Base-by-base conservation (phyloP, 352 stramenopile species). In the Albugo candida region DNA sequence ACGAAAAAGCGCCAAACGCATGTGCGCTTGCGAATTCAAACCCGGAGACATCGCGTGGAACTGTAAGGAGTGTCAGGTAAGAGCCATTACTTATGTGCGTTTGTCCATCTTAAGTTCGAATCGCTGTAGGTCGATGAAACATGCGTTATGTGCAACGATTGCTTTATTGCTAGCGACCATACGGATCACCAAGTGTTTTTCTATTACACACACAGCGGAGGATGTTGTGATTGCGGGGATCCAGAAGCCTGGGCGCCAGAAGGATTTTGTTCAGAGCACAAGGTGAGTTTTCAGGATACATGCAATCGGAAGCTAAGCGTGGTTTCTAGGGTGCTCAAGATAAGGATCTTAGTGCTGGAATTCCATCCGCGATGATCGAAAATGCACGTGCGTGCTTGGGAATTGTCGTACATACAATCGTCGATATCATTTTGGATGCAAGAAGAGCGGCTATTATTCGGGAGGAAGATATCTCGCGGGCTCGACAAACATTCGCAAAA, bases 171-270 rank as follows among this genome's bases (percentile, higher is more conserved):
- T 20, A 85, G 73, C 56, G 67, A 97, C 49, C 94, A 98, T 56
- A 73, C 96, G 39, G 84, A 82, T 55, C 86, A 95, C 53, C 81
- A 95, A 41, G 85, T 95, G 11, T 95, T 93, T 49, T 95, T 96
- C 48, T 96, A 96, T 61, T 92, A 95, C 52, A 91, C 85, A 42
- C 74, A 84, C 41, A 93, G 95, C 56, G 92, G 93, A 13, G 95
- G 93, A 24, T 99, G 95, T 68, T 99, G 95, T 57, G 93, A 99
- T 65, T 99, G 95, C 57, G 93, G 93, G 48, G 93, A 98, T 71
- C 81, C 83, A 2, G 93, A 97, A 60, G 95, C 95, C 0, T 98
- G 93, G 95, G 83, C 95, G 16, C 67, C 74, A 0, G 70, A 83
- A 13, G 93, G 93, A 11, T 99, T 98, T 61, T 98, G 94, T 60